Evolutionary conservation across 1,284 basidiomycete species (phyloP).

Genomic region (Pascua guehoae): DNA sequence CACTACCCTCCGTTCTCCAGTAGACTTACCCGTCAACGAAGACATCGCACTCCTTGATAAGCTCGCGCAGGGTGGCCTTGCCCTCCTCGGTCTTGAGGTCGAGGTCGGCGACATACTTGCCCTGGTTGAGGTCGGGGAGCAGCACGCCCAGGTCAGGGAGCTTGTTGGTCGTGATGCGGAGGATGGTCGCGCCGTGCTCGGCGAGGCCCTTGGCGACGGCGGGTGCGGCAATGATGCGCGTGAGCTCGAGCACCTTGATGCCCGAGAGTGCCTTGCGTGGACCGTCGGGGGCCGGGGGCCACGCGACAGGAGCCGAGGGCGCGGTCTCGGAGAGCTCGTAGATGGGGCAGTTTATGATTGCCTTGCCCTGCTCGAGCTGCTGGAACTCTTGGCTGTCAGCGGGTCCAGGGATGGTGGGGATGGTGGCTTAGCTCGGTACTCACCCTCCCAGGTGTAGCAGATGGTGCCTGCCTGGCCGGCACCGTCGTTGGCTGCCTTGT

Average conservation of each 20-base stretch:
- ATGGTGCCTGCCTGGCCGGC: conserved; percentile 9
- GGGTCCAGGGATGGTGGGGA: too few relatives aligned
- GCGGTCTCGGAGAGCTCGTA: conserved; percentile 9
- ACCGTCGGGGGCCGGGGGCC: conserved; percentile 1
- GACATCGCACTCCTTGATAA: conserved; percentile 10
- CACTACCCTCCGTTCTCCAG: too few relatives aligned
- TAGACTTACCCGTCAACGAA: conserved; percentile 9
- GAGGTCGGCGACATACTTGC: conserved; percentile 10
- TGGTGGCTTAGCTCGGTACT: not conserved
- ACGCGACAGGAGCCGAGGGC: not conserved
- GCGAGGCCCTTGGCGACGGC: conserved; percentile 11
- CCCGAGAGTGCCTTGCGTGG: conserved; percentile 4
- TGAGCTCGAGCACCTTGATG: conserved; percentile 17
- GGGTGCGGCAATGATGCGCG: conserved; percentile 13
- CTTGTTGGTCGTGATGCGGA: conserved; percentile 6
- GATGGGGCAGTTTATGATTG: conserved; percentile 7
- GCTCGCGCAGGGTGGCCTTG: not conserved
- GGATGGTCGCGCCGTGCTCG: conserved; percentile 13
- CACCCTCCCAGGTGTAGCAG: conserved; percentile 10
- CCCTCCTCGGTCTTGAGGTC: conserved; percentile 9
- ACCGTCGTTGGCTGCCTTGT: conserved; percentile 12
- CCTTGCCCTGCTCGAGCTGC: conserved; percentile 7
- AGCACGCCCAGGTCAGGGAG: conserved; percentile 8
- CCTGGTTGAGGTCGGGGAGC: conserved; percentile 10
- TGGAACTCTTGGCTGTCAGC: conserved; percentile 9